Conservation (phyloP, 371 early-diverging fungal genomes). For the Apophysomyces variabilis region DNA sequence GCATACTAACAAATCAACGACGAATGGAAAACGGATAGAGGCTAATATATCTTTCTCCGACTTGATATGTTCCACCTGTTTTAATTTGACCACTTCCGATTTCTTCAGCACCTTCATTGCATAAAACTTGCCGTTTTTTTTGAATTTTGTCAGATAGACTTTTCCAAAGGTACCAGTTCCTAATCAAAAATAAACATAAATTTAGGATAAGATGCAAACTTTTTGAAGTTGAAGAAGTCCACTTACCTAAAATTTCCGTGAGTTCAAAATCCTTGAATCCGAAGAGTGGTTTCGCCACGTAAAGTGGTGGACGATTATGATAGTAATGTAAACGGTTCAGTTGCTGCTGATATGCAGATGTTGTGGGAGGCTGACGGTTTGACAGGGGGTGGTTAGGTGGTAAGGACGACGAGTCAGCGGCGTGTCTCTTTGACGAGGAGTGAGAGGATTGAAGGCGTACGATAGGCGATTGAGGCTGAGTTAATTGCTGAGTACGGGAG, state of each 20-base stretch:
- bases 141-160: conserved; percentile 82
- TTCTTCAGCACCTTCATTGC: conserved; percentile 97
- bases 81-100: conserved; percentile 87
- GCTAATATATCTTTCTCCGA: conserved; percentile 91
- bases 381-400: conserved; percentile 37
- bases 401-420: conserved; percentile 14
- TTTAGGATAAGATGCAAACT: neutral
- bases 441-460: conserved; percentile 3
- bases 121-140: conserved; percentile 73
- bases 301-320: conserved; percentile 44
- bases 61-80: conserved; percentile 96
- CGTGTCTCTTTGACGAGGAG: neutral
- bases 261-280: conserved; percentile 49
- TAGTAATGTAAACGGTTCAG: conserved; percentile 41
- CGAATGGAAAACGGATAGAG: conserved; percentile 84
- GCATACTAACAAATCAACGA: conserved; percentile 78
- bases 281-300: conserved; percentile 48
- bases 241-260: conserved; percentile 45
- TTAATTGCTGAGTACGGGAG: neutral
- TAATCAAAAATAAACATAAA: conserved; percentile 40
- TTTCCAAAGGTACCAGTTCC: conserved; percentile 97
- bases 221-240: no score
- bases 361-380: conserved; percentile 22
- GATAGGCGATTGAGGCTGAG: neutral
- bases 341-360: conserved; percentile 43